A percentile compares a stretch with the other conserved stretches of the same genome.
These are phyloP conservation scores for Phialophora tarda DNA, from an alignment of 2,329 filamentous ascomycete species.

Conservation along the genomic window DNA sequence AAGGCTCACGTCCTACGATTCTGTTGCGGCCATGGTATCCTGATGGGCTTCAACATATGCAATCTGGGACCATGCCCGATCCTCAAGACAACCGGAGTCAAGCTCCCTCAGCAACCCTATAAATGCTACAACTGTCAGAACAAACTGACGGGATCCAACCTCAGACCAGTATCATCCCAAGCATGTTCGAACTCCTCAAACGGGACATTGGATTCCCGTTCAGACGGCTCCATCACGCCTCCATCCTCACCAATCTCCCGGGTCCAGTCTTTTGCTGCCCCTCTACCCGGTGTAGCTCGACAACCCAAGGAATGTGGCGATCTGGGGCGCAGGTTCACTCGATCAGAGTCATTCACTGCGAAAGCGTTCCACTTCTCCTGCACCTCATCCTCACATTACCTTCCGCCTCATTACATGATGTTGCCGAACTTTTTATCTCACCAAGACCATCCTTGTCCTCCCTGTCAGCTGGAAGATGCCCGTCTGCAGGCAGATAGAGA, in stretches of 20 bases:
- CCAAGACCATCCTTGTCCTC: slow-evolving; percentile 39
- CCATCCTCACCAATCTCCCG: slow-evolving; percentile 32
- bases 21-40: slow-evolving; percentile 38
- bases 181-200: slow-evolving; percentile 31
- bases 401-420: slow-evolving; percentile 36
- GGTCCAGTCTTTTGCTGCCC: slow-evolving; percentile 26
- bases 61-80: slow-evolving; percentile 35
- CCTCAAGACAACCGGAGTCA: slow-evolving; percentile 37
- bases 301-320: slow-evolving; percentile 35
- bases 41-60: slow-evolving; percentile 39
- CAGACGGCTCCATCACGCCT: slow-evolving; percentile 21
- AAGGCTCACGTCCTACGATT: slow-evolving; percentile 40
- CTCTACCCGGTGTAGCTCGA: slow-evolving; percentile 35
- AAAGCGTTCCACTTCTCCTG: slow-evolving; percentile 38
- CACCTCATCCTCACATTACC: slow-evolving; percentile 33
- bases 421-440: slow-evolving; percentile 38
- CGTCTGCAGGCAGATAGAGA: slow-evolving; percentile 32
- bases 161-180: slow-evolving; percentile 27
- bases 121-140: slow-evolving; percentile 41
- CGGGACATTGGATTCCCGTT: slow-evolving; percentile 36
- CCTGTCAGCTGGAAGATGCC: slow-evolving; percentile 37
- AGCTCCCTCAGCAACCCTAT: slow-evolving; percentile 39
- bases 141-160: slow-evolving; percentile 22
- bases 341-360: slow-evolving; percentile 25
- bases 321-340: slow-evolving; percentile 26